Base-by-base conservation (phyloP, 2,329 filamentous ascomycete genomes). In the Fusarium penzigii region DNA sequence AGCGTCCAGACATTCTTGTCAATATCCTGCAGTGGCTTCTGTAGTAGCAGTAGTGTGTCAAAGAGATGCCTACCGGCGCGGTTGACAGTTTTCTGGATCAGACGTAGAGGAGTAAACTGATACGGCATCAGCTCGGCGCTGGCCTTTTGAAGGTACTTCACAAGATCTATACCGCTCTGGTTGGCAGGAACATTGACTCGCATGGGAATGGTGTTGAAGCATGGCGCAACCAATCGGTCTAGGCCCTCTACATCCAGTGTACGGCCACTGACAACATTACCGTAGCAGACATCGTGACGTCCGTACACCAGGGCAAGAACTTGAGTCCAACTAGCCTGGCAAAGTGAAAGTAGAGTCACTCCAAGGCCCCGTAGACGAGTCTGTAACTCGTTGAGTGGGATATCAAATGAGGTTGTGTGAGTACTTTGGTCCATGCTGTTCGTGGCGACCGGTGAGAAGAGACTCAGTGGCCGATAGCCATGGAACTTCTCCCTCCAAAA, bases 131-230 rank as follows among this genome's bases (percentile, higher is more conserved):
- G 71, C 1, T 85, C 77, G 0, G 82, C 72, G 63, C 89, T 92
- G 25, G 83, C 67, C 0, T 71, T 70, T 46, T 92, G 87, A 3
- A 90, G 76, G 3, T 73, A 68, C 51, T 80, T 81, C 25, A 88
- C 72, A 11, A 92, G 66, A 6, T 85, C 79, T 1, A 77, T 62
- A 51, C 86, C 85, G 14, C 77, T 79, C 1, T 69, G 73, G 2
- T 68, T 68, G 3, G 66, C 65, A 1, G 77, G 71, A 10, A 89
- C 55, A 32, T 83, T 72, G 14, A 84, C 72, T 25, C 90, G 82
- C 2, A 92, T 66, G 0, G 92, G 91, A 12, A 96, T 72, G 0
- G 92, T 96, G 66, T 96, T 97, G 77, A 97, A 96, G 68, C 91
- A 96, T 0, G 92, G 92, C 0, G 90, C 91, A n/a, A 95, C 82